These are phyloP conservation scores for Citrus glauca DNA, from an alignment of 345 rosid genomes.

Conservation along the genomic window DNA sequence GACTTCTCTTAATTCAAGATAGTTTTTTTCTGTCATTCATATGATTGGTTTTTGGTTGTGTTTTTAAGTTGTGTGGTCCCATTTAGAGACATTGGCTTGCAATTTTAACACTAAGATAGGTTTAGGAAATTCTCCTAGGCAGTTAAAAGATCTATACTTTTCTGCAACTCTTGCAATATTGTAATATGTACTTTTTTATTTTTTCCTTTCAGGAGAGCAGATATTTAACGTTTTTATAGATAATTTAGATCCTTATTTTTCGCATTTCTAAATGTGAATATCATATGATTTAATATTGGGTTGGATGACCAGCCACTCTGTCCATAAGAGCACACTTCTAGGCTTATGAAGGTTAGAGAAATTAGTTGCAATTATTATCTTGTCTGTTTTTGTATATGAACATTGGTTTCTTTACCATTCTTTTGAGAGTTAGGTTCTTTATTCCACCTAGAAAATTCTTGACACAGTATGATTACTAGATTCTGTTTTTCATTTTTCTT, in stretches of 20 bases:
- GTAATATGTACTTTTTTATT: no score
- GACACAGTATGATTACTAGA: background rate
- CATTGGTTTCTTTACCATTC: background rate
- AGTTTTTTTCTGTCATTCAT: background rate
- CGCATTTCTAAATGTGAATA: background rate
- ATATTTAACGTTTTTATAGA: background rate
- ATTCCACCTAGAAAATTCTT: background rate
- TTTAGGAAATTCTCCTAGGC: background rate
- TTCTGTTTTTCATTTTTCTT: background rate
- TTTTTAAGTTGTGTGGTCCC: background rate
- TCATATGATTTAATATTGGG: background rate
- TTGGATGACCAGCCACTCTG: background rate
- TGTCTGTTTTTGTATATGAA: background rate
- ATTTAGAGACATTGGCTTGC: background rate
- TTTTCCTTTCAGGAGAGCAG: no score
- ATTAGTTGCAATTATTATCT: background rate
- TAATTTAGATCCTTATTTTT: background rate
- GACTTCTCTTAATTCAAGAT: background rate
- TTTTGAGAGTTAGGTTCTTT: background rate
- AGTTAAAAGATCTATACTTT: background rate
- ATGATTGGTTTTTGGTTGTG: background rate
- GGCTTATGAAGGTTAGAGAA: background rate
- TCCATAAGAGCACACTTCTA: background rate
- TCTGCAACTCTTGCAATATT: background rate
- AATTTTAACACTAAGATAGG: background rate